Evolutionary conservation across 768 basidiomycete genomes (phyloP), one percentile per base, ranked within the genome.

Genomic region (Paxillus rubicundulus): DNA sequence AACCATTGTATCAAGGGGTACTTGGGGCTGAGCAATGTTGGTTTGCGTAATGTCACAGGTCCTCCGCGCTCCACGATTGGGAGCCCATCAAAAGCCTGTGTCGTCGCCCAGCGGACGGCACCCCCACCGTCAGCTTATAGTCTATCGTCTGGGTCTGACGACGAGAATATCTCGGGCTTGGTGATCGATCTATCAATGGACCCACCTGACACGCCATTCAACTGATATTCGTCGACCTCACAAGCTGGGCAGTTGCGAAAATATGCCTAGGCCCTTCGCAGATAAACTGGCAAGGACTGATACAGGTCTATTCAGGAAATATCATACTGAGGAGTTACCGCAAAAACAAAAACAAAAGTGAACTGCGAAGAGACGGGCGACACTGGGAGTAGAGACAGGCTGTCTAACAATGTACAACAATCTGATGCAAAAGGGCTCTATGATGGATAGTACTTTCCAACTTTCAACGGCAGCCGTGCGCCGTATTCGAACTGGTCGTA

Each of bases 381-480:
- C 27, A 14, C 28, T 8, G 16, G 44, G 30, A 9, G 30, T 18
- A n/a, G 9, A 12, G 42, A 44, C 9, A 9, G 36, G 10, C 30
- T 30, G 7, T 8, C 9, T 13, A 37, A 37, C 9, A 37, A 7
- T 7, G 2, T 10, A 37, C 24, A 37, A 37, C 36, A 14, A 16
- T n/a, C 7, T 30, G 16, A 16, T 45, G 21, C 21, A 40, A 49
- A 30, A 33, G 33, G 18, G 13, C 32, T 21, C 33, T 24, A 45
- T 14, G 32, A 12, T 16, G 27, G 30, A 21, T 16, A 18, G 14
- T 47, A 53, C n/a, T 49, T 61, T 57, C 45, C 54, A 57, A 30
- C 60, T 14, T 71, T 54, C 5, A 77, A 45, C 4, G 80, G 80
- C 17, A 81, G 56, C 49, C 73, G 70, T 12, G 76, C 62, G 8